These are phyloP conservation scores for Colletotrichum somersetense DNA, from an alignment of 2,329 filamentous ascomycete species.

Conservation along the genomic window DNA sequence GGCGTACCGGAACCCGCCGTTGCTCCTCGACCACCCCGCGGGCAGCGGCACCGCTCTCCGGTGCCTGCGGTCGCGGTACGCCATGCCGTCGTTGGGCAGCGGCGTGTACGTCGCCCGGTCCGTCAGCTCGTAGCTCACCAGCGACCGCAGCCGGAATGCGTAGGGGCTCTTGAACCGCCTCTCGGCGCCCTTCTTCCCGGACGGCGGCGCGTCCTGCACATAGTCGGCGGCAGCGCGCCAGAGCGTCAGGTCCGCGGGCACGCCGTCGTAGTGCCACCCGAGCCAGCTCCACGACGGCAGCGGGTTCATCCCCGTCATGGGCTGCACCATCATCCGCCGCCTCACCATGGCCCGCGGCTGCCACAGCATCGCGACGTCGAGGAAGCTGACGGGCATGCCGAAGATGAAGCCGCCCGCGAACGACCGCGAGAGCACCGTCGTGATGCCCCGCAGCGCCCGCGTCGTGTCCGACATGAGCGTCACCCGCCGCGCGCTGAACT, in stretches of 20 bases:
- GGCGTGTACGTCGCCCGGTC: constrained; percentile 53
- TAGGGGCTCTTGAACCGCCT: constrained; percentile 54
- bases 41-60: constrained; percentile 50
- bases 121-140: constrained; percentile 56
- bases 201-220: constrained; percentile 53
- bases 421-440: constrained; percentile 55
- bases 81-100: constrained; percentile 54
- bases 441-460: constrained; percentile 58
- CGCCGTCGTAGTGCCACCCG: constrained; percentile 61
- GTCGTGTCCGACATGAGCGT: constrained; percentile 58
- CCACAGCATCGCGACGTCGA: constrained; percentile 60
- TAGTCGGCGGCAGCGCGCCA: constrained; percentile 60
- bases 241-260: constrained; percentile 56
- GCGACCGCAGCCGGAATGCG: constrained; percentile 55
- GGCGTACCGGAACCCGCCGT: constrained; percentile 54
- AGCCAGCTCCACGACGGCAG: constrained; percentile 63
- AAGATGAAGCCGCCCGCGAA: constrained; percentile 59
- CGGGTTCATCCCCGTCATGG: constrained; percentile 45
- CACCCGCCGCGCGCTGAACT: constrained; percentile 57
- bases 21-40: constrained; percentile 55
- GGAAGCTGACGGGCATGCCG: constrained; percentile 61
- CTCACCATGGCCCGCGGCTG: constrained; percentile 58
- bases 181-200: constrained; percentile 49
- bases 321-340: constrained; percentile 52
- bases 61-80: constrained; percentile 55